Conservation (phyloP, 169 alveolate genomes). For the Plasmodium inui region DNA sequence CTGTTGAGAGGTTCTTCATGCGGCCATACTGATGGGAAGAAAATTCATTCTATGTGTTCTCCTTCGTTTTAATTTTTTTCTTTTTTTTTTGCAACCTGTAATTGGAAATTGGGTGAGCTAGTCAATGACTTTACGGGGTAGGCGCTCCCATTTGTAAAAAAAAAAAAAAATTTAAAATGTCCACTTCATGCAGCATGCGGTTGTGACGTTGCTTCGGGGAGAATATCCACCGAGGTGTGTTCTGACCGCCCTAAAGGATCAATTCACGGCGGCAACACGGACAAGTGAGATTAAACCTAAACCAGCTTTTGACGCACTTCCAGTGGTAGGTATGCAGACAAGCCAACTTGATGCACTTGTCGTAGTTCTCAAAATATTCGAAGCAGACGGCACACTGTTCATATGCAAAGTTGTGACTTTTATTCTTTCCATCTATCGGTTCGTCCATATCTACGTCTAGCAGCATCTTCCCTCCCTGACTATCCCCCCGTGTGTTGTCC, state of each 20-base stretch:
- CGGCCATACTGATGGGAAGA: neutral
- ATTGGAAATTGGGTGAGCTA: neutral
- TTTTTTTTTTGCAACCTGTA: neutral
- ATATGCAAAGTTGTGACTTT: conserved; percentile 54
- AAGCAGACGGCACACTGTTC: conserved; percentile 81
- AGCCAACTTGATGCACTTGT: conserved; percentile 72
- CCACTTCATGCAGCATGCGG: neutral
- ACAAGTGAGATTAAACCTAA: conserved; percentile 77
- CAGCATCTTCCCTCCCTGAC: conserved; percentile 5
- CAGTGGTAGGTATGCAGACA: conserved; percentile 80
- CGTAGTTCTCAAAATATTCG: conserved; percentile 74
- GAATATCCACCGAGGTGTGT: neutral
- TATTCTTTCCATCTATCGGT: neutral
- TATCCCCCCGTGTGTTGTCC: conserved; percentile 43
- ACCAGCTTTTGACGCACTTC: conserved; percentile 80
- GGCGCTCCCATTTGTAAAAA: neutral
- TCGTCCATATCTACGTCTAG: conserved; percentile 33
- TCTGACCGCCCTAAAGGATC: neutral
- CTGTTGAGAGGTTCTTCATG: neutral
- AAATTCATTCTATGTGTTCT: neutral
- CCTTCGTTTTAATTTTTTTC: neutral
- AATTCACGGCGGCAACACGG: conserved; percentile 68
- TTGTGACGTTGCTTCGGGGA: neutral
- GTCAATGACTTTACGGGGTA: neutral
- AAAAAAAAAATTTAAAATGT: too few species aligned